Conservation (phyloP, 352 stramenopile genomes). For the Pythium utonaiense region DNA sequence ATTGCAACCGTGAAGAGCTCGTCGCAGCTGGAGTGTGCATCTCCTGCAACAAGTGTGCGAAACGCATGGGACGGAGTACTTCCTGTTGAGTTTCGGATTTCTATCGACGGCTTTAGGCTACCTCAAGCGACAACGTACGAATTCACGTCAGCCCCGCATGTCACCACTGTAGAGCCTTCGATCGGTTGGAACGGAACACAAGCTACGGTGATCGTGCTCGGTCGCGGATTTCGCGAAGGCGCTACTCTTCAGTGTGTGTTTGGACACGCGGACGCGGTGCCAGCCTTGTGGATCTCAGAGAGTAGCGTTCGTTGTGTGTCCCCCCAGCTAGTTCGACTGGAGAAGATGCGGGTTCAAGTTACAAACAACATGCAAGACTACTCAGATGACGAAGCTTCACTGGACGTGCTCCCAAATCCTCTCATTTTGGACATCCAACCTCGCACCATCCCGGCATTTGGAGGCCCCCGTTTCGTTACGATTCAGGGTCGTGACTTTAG, state of each 20-base stretch:
- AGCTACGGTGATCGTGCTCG: slow-evolving; percentile 28
- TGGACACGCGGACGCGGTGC: slow-evolving; percentile 28
- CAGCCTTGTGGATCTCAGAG: slow-evolving; percentile 34
- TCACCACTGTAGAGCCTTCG: slow-evolving; percentile 11
- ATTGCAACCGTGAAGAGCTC: background rate
- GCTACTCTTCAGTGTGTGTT: slow-evolving; percentile 39
- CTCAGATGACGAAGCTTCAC: slow-evolving; percentile 24
- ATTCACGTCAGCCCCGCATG: background rate
- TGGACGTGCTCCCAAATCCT: slow-evolving; percentile 39
- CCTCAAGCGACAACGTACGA: background rate
- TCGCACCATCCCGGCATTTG: background rate
- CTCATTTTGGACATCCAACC: slow-evolving; percentile 34
- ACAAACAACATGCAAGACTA: slow-evolving; percentile 62
- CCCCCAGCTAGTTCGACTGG: slow-evolving; percentile 22
- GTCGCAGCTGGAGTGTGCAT: slow-evolving; percentile 10
- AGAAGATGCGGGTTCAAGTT: slow-evolving; percentile 36
- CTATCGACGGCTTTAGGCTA: background rate
- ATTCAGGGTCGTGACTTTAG: background rate
- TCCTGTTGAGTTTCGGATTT: background rate
- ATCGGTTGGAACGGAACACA: slow-evolving; percentile 29
- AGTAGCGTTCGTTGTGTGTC: slow-evolving; percentile 28
- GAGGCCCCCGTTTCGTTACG: background rate
- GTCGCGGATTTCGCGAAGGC: slow-evolving; percentile 33
- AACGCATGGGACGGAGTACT: background rate
- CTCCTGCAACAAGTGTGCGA: background rate